These are phyloP conservation scores for Flueggea neowawraea DNA, from an alignment of 441 rosid species.

Conservation along the genomic window DNA sequence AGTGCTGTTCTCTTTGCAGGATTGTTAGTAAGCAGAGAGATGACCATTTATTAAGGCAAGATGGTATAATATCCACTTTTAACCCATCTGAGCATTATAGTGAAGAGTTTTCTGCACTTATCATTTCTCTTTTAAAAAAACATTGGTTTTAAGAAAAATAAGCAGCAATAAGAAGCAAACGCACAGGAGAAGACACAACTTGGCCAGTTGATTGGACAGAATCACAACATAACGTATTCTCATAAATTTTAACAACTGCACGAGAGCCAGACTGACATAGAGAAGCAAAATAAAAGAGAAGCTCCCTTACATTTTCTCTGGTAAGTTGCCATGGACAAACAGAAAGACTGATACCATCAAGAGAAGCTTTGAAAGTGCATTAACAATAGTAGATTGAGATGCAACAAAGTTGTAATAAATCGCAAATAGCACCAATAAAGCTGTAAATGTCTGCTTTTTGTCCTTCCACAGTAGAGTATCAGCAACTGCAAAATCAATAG, in stretches of 20 bases:
- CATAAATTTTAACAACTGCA: no score
- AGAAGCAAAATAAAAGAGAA: conserved; percentile 7
- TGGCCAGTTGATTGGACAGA: background rate
- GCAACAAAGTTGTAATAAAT: conserved; percentile 72
- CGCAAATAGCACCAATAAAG: conserved; percentile 49
- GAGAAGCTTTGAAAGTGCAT: conserved; percentile 58
- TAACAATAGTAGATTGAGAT: conserved; percentile 45
- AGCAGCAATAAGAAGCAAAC: background rate
- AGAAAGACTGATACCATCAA: conserved; percentile 42
- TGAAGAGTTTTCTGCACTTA: no score
- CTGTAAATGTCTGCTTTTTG: conserved; percentile 42
- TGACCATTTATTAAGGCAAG: no score
- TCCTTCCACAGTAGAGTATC: conserved; percentile 68
- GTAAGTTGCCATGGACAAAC: conserved; percentile 60
- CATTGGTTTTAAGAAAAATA: no score
- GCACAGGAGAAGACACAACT: background rate
- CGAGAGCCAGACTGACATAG: background rate
- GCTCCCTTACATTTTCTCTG: conserved; percentile 67
- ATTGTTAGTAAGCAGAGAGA: no score
- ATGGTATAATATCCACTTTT: no score
- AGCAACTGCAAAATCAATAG: conserved; percentile 49
- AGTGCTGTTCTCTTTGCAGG: no score
- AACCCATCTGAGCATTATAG: no score
- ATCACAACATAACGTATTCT: background rate
- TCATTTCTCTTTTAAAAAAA: no score